Base-by-base conservation (phyloP, 345 rosid genomes). In the Eucalyptus guilfoylei region DNA sequence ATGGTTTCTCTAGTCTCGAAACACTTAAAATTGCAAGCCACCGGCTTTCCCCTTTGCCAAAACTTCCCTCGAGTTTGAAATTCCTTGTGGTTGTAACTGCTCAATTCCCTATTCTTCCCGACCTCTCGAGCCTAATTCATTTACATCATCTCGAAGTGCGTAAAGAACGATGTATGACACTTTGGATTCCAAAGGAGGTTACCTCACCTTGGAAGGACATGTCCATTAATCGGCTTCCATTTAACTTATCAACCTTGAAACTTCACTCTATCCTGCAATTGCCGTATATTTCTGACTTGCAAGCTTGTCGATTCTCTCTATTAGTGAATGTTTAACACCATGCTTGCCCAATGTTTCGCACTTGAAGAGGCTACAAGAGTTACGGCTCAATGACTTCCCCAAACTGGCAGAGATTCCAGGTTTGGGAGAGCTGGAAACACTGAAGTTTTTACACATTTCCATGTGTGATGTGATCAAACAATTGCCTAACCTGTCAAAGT, bases 381-480 rank as follows among this genome's bases (percentile, higher is more conserved):
- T 64, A 14, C 19, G 8, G 9, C 21, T 64, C 37, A n/a, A 9
- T 14, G 37, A 8, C 80, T 32, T 67, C 19, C 23, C 11, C 11
- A 1, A 15, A 17, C 23, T 67, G 5, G 42, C 4, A 0, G 42
- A n/a, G 42, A 8, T 67, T 67, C 80, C 80, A 8, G 80, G 80
- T 32, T 32, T 67, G 23, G 23, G 42, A 0, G 11, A 67, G 0
- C 6, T 67, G 23, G 80, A 67, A 32, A 2, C 12, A 8, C 42
- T 67, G 4, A 14, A 4, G 23, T 32, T 4, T 67, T 0, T 67
- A 4, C 21, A 9, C 42, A 32, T 67, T 32, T 0, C 3, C 21
- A 16, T 2, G 12, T 16, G 42, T 32, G 34, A 2, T 16, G 12
- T 15, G 80, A 67, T 67, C 6, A 3, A 8, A n/a, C 42, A 32